These are phyloP conservation scores for Rhizopogon vinicolor DNA, from an alignment of 768 basidiomycete genomes.

Conservation along the genomic window DNA sequence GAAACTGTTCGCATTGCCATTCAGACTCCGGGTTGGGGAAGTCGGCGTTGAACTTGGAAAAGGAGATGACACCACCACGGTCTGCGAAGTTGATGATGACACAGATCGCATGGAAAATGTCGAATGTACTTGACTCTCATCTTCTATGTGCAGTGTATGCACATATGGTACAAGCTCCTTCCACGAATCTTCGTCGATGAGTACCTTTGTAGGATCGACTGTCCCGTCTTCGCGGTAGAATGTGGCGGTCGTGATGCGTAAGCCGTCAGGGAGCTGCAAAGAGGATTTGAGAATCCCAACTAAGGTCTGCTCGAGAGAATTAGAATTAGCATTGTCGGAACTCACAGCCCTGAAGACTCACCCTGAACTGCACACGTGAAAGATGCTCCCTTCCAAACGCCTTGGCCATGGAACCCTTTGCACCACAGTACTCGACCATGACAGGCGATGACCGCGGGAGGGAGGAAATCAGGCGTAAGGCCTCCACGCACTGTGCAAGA, in stretches of 20 bases:
- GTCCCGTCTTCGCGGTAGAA: constrained; percentile 27
- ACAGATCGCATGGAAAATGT: constrained; percentile 3
- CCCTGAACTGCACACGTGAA: constrained; percentile 27
- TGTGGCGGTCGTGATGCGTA: constrained; percentile 16
- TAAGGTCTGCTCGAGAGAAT: constrained; percentile 15
- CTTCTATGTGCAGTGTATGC: constrained; percentile 27
- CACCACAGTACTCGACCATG: constrained; percentile 17
- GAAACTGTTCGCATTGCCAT: constrained; percentile 21
- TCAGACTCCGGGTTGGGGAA: constrained; percentile 13
- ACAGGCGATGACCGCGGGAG: constrained; percentile 25
- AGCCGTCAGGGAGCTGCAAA: constrained; percentile 13
- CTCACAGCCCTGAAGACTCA: constrained; percentile 6
- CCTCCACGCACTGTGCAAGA: constrained; percentile 28
- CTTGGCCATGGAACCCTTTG: constrained; percentile 14
- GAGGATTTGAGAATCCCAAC: constrained; percentile 20
- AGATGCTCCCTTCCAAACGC: constrained; percentile 27
- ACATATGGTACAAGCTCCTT: constrained; percentile 26
- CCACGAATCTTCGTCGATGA: constrained; percentile 28
- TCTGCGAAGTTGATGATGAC: constrained; percentile 2
- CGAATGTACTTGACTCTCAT: constrained; percentile 12
- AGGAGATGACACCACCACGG: neutral
- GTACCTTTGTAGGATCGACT: constrained; percentile 17
- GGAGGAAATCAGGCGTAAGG: constrained; percentile 25
- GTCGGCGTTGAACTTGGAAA: neutral
- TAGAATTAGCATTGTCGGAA: neutral